Evolutionary conservation across 2,329 filamentous ascomycete species (phyloP).

Genomic region (Fusarium miscanthi): DNA sequence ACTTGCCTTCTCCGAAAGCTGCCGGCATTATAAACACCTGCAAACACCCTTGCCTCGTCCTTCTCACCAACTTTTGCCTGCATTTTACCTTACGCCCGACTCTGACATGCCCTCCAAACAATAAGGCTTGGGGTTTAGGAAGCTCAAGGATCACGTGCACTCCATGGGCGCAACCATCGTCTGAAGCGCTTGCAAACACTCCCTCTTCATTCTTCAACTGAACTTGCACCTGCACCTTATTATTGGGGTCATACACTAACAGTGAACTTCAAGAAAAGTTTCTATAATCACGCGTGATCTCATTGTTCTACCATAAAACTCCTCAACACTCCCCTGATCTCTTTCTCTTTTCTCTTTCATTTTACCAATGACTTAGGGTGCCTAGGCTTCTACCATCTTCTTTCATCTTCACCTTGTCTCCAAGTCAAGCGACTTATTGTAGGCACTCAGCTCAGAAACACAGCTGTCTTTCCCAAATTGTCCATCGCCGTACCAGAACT

Average conservation of each 20-base stretch:
- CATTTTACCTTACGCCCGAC: background rate
- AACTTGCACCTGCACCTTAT: background rate
- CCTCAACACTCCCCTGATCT: background rate
- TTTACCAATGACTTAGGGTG: background rate
- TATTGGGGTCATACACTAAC: background rate
- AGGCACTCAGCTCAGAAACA: conserved; percentile 10
- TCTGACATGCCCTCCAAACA: background rate
- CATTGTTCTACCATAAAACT: background rate
- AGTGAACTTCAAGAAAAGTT: background rate
- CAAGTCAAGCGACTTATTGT: background rate
- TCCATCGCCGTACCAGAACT: conserved; percentile 2
- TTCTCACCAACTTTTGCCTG: background rate
- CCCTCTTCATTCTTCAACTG: background rate
- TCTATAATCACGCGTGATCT: background rate
- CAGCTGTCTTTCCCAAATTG: conserved; percentile 4
- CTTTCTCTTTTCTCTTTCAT: background rate
- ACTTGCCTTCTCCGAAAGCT: background rate
- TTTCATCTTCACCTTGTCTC: background rate
- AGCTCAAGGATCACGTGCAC: background rate
- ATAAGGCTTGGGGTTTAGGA: background rate
- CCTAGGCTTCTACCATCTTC: background rate
- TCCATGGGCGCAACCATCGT: background rate
- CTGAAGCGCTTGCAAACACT: background rate
- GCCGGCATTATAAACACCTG: background rate
- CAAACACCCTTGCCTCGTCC: background rate